Evolutionary conservation across 495 filamentous ascomycete genomes (phyloP).

Genomic region (Viridothelium virens): DNA sequence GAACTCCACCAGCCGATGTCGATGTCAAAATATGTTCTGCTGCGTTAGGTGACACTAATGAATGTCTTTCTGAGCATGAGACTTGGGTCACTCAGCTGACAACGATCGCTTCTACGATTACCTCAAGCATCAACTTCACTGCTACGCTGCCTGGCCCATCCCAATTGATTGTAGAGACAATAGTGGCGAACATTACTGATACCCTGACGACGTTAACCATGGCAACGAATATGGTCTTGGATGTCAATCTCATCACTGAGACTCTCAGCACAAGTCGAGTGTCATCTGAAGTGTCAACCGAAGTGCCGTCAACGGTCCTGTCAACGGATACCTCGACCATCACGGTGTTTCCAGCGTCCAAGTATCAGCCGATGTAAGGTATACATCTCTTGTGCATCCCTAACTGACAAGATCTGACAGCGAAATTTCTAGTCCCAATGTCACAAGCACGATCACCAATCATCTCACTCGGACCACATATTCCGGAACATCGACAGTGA

Average conservation of each 20-base stretch:
- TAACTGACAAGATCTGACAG: neutral
- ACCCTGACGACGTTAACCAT: slow-evolving; percentile 27
- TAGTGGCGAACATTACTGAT: slow-evolving; percentile 28
- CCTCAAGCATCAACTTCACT: slow-evolving; percentile 24
- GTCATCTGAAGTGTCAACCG: neutral
- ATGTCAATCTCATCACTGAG: slow-evolving; percentile 22
- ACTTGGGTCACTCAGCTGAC: slow-evolving; percentile 30
- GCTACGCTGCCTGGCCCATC: slow-evolving; percentile 29
- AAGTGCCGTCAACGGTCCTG: too few species aligned
- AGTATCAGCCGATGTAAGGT: slow-evolving; percentile 5
- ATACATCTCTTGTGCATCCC: neutral
- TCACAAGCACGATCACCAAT: neutral
- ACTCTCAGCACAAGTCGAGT: neutral
- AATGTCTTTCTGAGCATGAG: slow-evolving; percentile 29
- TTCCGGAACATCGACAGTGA: neutral
- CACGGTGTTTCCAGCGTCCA: neutral
- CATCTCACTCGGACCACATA: neutral
- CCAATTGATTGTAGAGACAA: slow-evolving; percentile 29
- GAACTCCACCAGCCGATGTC: slow-evolving; percentile 25
- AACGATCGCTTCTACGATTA: slow-evolving; percentile 23
- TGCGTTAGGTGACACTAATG: slow-evolving; percentile 20
- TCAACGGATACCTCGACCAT: neutral
- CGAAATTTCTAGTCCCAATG: neutral
- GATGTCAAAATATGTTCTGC: slow-evolving; percentile 29
- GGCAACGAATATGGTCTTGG: slow-evolving; percentile 24